Base-by-base conservation (phyloP, 148 eudicot species). In the Fallopia convolvulus region DNA sequence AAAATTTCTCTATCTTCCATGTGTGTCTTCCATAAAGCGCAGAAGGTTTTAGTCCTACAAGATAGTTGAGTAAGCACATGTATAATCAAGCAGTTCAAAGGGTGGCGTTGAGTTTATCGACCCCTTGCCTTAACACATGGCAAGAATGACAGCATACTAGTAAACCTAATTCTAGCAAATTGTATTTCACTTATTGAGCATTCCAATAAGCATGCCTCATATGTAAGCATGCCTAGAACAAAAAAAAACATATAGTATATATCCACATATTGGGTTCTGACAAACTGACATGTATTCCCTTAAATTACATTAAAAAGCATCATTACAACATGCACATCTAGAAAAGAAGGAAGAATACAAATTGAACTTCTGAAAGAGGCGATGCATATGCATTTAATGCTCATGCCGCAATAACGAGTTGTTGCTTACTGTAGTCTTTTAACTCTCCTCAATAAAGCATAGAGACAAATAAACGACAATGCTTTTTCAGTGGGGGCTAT, bases 1-100 rank as follows among this genome's bases (percentile, higher is more conserved):
- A 90, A 83, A 90, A 94, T 40, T 90, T 89, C 50, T 90, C 90
- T 72, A 94, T 92, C 85, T 84, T 89, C 98, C 98, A 94, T 17
- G 95, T 92, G 79, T 90, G 77, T 79, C 85, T 92, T 41, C 95
- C 97, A 80, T 82, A 92, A 75, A 94, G 85, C 73, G 88, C 87
- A 42, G 89, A 82, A 76, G 97, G 98, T 76, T 87, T 92, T 75
- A 77, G 92, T 70, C 97, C 98, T 94, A 84, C 77, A 87, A 44
- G 49, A 44, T 42, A 73, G 75, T 73, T 44, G 33, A 46, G 33
- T 36, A 73, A 21, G 55, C 10, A 42, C 11, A 71, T n/a, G 81
- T n/a, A 75, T 48, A 41, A 3, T 30, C 17, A 32, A 11, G 70
- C 39, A 26, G 39, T 30, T 12, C 18, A 63, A 65, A 42, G 17